phyloP scores from a whole-genome alignment of 1,139 yeast species.

The Saccharomycopsis crataegensis region DNA sequence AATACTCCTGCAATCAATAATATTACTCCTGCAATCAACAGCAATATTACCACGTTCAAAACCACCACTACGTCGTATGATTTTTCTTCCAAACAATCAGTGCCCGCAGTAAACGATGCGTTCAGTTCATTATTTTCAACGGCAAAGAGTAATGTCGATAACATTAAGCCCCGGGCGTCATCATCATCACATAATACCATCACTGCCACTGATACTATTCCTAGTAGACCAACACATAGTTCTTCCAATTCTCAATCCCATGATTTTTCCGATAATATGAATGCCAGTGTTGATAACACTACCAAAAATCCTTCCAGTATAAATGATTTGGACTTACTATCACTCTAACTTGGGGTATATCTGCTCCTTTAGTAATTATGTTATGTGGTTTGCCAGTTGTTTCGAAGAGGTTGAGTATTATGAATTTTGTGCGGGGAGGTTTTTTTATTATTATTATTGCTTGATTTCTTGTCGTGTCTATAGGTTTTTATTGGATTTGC shows the following conservation, averaged over 20 bases:
- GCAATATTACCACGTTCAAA: background rate
- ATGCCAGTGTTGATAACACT: background rate
- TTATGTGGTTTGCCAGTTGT: too few species aligned
- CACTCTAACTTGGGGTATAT: slow-evolving; percentile 2
- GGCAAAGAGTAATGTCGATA: slow-evolving; percentile 45
- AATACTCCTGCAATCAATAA: background rate
- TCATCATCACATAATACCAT: too few species aligned
- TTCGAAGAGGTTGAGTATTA: too few species aligned
- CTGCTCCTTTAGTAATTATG: too few species aligned
- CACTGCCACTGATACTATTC: too few species aligned
- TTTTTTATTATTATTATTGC: too few species aligned
- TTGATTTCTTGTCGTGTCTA: too few species aligned
- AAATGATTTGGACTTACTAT: slow-evolving; percentile 17
- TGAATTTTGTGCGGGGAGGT: too few species aligned
- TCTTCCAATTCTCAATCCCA: slow-evolving; percentile 4
- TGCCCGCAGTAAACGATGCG: slow-evolving; percentile 48
- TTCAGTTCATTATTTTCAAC: slow-evolving; percentile 74
- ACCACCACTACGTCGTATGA: slow-evolving; percentile 17
- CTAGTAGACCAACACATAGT: background rate
- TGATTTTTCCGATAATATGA: slow-evolving; percentile 17
- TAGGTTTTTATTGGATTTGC: too few species aligned
- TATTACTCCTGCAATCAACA: background rate
- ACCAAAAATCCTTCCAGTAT: background rate
- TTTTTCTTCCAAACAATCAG: slow-evolving; percentile 18
- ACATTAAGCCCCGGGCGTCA: background rate